Conservation (phyloP, 768 basidiomycete genomes). For the Termitomyces sp. region DNA sequence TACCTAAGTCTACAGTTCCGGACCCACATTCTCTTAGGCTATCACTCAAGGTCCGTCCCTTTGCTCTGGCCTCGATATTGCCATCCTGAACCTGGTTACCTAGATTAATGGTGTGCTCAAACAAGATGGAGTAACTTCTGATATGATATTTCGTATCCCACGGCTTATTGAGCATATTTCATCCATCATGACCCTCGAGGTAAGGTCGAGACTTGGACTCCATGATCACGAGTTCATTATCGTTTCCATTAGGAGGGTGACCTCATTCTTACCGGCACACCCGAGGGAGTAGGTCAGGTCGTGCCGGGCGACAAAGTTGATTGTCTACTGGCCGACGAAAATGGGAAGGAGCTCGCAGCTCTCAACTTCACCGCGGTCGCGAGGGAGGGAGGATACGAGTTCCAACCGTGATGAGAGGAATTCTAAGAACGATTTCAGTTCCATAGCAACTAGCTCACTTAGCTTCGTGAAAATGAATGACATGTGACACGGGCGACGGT, state of each 20-base stretch:
- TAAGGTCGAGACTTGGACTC: constrained; percentile 19
- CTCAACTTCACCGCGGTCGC: constrained; percentile 63
- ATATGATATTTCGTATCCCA: constrained; percentile 94
- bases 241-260: constrained; percentile 71
- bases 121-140: constrained; percentile 79
- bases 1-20: constrained; percentile 62
- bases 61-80: background rate
- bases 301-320: constrained; percentile 72
- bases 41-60: constrained; percentile 56
- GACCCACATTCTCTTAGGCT: constrained; percentile 78
- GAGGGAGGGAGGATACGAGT: constrained; percentile 59
- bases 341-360: constrained; percentile 50
- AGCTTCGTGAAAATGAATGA: background rate
- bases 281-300: constrained; percentile 83
- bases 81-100: background rate
- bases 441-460: background rate
- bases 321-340: constrained; percentile 58
- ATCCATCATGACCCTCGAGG: constrained; percentile 97
- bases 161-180: constrained; percentile 86
- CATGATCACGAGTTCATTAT: background rate
- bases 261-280: constrained; percentile 88
- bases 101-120: constrained; percentile 82
- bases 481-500: background rate
- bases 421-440: background rate
- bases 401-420: constrained; percentile 17